Base-by-base conservation (phyloP, 2,329 filamentous ascomycete genomes). In the Penicillium sp. region DNA sequence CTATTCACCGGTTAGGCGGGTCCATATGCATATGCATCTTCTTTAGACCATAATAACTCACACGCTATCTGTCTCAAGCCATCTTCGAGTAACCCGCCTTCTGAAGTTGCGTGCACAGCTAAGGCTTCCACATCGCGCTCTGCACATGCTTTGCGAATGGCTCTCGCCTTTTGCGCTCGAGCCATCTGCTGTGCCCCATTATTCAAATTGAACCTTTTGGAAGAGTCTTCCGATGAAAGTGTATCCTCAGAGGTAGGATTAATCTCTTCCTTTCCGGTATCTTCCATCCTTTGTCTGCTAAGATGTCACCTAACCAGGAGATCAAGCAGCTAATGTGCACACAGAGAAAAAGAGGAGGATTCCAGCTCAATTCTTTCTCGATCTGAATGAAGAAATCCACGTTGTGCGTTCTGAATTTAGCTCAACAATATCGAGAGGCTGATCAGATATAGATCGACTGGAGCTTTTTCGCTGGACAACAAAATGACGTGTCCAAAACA, bases 1-100 rank as follows among this genome's bases (percentile, higher is more conserved):
- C 79, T 81, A 37, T 38, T 42, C 49, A 56, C 45, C 5, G 42
- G 57, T 68, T 60, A 62, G 26, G 61, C 51, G 50, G 37, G 11
- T 26, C 26, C n/a, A 35, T 22, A 14, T 42, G 5, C 3, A 17
- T 19, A 6, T 44, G 7, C 11, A 28, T 43, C 47, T 11, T 28
- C 44, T 26, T 8, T 22, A 42, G 28, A 30, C 31, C 48, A 44
- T 38, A 28, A 22, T 44, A 33, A 84, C 89, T 75, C 83, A 95
- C 93, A 97, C 63, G 90, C 91, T 72, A 79, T 77, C 67, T 84
- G 83, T 62, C 92, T 87, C 60, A 94, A 73, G 28, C 79, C 75
- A 69, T 91, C 88, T 19, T 79, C 81, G 53, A 90, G 68, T 59
- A 91, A 81, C 17, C 88, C 88, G n/a, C 86, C 88, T 50, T 78